These are phyloP conservation scores for Globisporangium apiculatum DNA, from an alignment of 352 stramenopile genomes.

Conservation along the genomic window DNA sequence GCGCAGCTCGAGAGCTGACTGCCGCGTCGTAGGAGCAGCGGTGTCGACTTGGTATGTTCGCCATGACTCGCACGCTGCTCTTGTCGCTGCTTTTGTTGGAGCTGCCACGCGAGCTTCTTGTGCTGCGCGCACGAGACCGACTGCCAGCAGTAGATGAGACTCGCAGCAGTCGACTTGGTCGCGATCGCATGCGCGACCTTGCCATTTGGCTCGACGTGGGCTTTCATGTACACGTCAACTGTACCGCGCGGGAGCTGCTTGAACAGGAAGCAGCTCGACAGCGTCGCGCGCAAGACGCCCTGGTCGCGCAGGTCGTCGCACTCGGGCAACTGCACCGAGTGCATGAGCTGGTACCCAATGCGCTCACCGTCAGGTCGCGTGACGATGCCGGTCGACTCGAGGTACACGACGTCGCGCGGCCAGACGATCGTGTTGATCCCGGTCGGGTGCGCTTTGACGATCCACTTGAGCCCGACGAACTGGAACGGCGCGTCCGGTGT, in stretches of 20 bases:
- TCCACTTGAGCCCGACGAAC: slow-evolving; percentile 42
- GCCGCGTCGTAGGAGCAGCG: neutral
- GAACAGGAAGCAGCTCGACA: slow-evolving; percentile 36
- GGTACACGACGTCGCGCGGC: slow-evolving; percentile 24
- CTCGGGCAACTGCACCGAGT: slow-evolving; percentile 30
- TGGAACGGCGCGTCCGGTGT: slow-evolving; percentile 31
- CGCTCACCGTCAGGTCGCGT: slow-evolving; percentile 23
- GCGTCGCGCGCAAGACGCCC: slow-evolving; percentile 25
- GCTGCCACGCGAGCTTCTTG: slow-evolving; percentile 27
- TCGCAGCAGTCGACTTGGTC: slow-evolving; percentile 13
- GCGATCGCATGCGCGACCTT: slow-evolving; percentile 15
- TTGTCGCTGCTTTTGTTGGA: slow-evolving; percentile 1
- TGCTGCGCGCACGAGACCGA: slow-evolving; percentile 21
- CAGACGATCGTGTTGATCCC: slow-evolving; percentile 26
- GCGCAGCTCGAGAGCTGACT: slow-evolving; percentile 7
- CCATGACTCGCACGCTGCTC: neutral
- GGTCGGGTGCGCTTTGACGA: slow-evolving; percentile 22
- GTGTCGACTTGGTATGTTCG: no score
- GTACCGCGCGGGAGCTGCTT: slow-evolving; percentile 17
- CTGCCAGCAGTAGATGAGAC: slow-evolving; percentile 26
- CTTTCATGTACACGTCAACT: slow-evolving; percentile 24
- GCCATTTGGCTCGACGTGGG: slow-evolving; percentile 18
- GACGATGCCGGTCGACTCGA: slow-evolving; percentile 23
- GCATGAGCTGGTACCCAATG: slow-evolving; percentile 48
- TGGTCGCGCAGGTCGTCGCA: slow-evolving; percentile 25